phyloP scores from a whole-genome alignment of 139 green algal genomes.

The Pseudopediastrum boryanum region DNA sequence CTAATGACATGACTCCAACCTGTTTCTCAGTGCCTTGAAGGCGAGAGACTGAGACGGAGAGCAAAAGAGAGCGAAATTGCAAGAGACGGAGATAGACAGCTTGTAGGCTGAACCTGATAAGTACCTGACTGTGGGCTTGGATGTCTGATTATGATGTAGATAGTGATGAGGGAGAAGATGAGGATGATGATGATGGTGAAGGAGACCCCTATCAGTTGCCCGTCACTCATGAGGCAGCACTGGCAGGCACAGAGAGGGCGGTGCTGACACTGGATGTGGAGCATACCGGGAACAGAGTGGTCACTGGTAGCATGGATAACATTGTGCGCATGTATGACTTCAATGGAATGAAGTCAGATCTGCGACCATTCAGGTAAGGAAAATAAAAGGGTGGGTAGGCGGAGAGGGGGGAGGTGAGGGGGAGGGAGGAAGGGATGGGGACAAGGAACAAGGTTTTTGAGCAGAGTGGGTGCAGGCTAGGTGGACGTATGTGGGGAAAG shows the following conservation, averaged over 20 bases:
- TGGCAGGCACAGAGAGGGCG: constrained; percentile 30
- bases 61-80: too few species aligned
- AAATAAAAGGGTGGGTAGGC: too few species aligned
- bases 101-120: too few species aligned
- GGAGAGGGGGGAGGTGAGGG: too few species aligned
- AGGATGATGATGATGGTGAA: constrained; percentile 48
- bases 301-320: constrained; percentile 85
- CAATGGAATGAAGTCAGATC: constrained; percentile 90
- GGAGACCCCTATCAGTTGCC: constrained; percentile 68
- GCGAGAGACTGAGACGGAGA: too few species aligned
- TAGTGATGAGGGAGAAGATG: constrained; percentile 20
- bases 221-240: constrained; percentile 69
- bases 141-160: constrained; percentile 36
- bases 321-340: constrained; percentile 89
- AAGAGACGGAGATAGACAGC: too few species aligned
- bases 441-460: too few species aligned
- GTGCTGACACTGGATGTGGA: constrained; percentile 84
- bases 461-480: too few species aligned
- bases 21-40: background rate
- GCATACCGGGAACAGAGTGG: constrained; percentile 70
- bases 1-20: background rate
- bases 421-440: too few species aligned
- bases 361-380: constrained; percentile 72
- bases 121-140: too few species aligned
- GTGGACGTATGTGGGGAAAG: too few species aligned